Base-by-base conservation (phyloP, 2,329 filamentous ascomycete genomes). In the Scedosporium minutisporum region DNA sequence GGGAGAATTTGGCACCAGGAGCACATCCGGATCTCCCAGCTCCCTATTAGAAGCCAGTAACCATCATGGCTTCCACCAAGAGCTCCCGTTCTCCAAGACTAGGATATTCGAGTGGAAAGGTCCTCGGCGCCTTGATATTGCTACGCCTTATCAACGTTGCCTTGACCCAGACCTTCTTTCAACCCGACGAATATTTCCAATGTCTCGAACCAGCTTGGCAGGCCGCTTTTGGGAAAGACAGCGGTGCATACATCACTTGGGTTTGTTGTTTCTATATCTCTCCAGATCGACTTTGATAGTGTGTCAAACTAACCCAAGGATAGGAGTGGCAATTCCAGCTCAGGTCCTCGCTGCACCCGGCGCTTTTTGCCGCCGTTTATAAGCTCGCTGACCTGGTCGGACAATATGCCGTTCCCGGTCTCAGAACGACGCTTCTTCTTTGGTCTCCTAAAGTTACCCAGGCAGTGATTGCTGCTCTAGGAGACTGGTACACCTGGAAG, bases 111-210 rank as follows among this genome's bases (percentile, higher is more conserved):
- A 61, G 53, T 16, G 12, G 38, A 14, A 16, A 46, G 66, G 18
- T 67, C 70, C 29, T 75, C 61, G 65, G 74, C 58, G 65, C 70
- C 64, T 74, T 85, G 62, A 68, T 97, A 67, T 79, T 84, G 48
- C 83, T 96, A 66, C 90, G 95, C 62, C 81, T 93, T 66, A 73
- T 90, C 72, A 96, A 96, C 76, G 87, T 91, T 38, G 80, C 95
- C 68, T 85, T 81, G 65, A 80, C 96, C 63, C 80, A 84, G 67
- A 97, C 95, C 21, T 99, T 97, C 74, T 99, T 99, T 77, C 95
- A 99, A 75, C 95, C 95, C 29, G 95, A 99, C 78, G 95, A 99
- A 75, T 97, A 91, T 78, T 99, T 95, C 71, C 95, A 99, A 72
- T 89, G 92, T 1, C 83, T 97, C 55, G 95, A 99, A 77, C 93